Base-by-base conservation (phyloP, 208 protist species). In the Herpetomonas samuelpessoai region DNA sequence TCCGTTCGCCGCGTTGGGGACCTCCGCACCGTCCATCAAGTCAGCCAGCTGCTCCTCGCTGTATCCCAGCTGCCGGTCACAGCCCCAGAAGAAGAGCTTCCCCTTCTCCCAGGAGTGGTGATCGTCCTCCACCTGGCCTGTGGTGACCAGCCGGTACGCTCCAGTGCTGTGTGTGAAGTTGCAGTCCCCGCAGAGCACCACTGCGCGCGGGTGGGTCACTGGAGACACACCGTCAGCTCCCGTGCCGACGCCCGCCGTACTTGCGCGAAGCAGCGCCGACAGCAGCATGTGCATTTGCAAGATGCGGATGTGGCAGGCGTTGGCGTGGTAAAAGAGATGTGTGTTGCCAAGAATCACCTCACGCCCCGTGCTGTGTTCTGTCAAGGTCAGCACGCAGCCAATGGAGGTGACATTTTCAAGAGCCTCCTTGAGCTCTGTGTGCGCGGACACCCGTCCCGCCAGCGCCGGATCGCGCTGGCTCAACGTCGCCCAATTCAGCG, bases 241-340 rank as follows among this genome's bases (percentile, higher is more conserved):
- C 35, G 9, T 16, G 10, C 18, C 16, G 9, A 3, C 55, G 12
- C 6, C 7, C 26, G 38, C 2, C 10, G 21, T 41, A 10, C 60
- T 30, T 2, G 61, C 53, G 25, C 29, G 19, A 45, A 59, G 16
- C 35, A 93, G 28, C 45, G 52, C 64, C 31, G 81, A 38, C 22
- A 93, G 38, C 49, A 94, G 41, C 68, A 95, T 79, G 61, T 78
- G 87, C 21, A 60, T 54, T 57, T 97, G 92, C n/a, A 97, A 54
- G n/a, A 91, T 60, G 48, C 92, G 92, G 57, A 97, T 84, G 65
- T 97, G 92, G 53, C 86, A 93, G 1, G 74, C 92, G 46, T 92
- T 90, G 26, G 92, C 81, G 61, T 95, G 92, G 69, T 85, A 97
- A 66, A 95, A 97, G 31, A 97, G 76, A 66, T 97, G 92, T 21